A percentile compares a stretch with the other conserved stretches of the same genome.
Conservation (phyloP, 306 rosid species). For the Pueraria montana region DNA sequence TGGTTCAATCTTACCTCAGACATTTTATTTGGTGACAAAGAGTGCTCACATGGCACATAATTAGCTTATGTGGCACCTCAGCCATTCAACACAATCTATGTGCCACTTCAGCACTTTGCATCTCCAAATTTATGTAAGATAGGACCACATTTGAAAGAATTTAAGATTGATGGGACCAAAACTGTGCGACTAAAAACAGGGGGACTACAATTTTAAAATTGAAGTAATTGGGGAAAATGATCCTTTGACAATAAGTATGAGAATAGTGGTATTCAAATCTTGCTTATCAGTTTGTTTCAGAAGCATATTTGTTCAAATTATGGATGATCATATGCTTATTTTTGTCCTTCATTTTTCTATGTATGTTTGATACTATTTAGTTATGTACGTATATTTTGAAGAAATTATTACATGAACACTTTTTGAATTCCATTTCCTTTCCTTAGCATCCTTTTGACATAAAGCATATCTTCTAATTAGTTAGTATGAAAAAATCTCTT, state of each 20-base stretch:
- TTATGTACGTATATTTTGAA: background rate
- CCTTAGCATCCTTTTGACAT: conserved; percentile 3
- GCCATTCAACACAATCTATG: background rate
- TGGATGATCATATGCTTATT: background rate
- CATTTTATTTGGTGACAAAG: background rate
- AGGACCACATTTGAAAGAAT: conserved; percentile 1
- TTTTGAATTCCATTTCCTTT: background rate
- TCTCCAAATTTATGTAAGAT: background rate
- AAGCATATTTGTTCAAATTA: conserved; percentile 6
- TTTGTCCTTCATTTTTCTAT: background rate
- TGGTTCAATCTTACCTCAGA: conserved; percentile 2
- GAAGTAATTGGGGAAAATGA: background rate
- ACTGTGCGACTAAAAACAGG: background rate
- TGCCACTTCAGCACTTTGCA: background rate
- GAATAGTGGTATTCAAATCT: conserved; percentile 8
- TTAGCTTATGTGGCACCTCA: background rate
- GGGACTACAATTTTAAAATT: background rate
- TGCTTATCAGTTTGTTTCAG: conserved; percentile 8
- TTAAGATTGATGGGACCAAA: background rate
- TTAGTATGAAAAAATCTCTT: background rate
- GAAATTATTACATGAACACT: background rate
- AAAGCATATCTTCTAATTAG: background rate
- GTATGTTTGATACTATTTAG: background rate
- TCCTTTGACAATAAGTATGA: background rate
- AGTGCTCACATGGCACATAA: background rate